A percentile compares a stretch with the other conserved stretches of the same genome.
phyloP scores from a whole-genome alignment of 1,284 basidiomycete species.

The Phlebopus sp. region DNA sequence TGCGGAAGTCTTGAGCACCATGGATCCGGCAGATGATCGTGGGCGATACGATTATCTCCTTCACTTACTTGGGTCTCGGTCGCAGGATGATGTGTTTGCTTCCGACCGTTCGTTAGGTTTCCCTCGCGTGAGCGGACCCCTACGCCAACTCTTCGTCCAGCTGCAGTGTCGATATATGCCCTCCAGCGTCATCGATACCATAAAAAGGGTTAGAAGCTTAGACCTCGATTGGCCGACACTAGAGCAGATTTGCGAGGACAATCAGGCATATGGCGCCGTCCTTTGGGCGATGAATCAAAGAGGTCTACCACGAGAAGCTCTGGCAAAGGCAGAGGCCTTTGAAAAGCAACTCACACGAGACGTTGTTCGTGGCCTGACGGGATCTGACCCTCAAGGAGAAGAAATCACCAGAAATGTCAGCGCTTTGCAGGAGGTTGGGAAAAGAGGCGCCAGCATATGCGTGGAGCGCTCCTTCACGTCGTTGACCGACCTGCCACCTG shows the following conservation, averaged over 20 bases:
- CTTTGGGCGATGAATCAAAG: conserved; percentile 78
- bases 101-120: conserved; percentile 19
- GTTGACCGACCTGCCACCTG: conserved; percentile 52
- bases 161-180: conserved; percentile 76
- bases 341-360: conserved; percentile 54
- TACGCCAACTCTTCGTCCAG: conserved; percentile 66
- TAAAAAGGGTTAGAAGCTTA: conserved; percentile 47
- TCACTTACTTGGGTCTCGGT: conserved; percentile 60
- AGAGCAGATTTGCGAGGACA: conserved; percentile 63
- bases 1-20: conserved; percentile 47
- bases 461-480: conserved; percentile 55
- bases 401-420: conserved; percentile 35
- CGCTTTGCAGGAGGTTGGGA: conserved; percentile 53
- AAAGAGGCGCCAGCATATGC: conserved; percentile 65
- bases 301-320: conserved; percentile 63
- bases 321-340: conserved; percentile 63
- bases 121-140: conserved; percentile 43
- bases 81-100: conserved; percentile 41
- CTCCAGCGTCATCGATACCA: conserved; percentile 59
- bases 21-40: conserved; percentile 45
- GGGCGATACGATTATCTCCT: conserved; percentile 79
- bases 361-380: conserved; percentile 41
- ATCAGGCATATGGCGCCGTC: conserved; percentile 70
- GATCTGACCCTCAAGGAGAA: conserved; percentile 20
- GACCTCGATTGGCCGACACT: conserved; percentile 59